phyloP scores from a whole-genome alignment of 2,329 filamentous ascomycete species.

The Microdochium bolleyi region DNA sequence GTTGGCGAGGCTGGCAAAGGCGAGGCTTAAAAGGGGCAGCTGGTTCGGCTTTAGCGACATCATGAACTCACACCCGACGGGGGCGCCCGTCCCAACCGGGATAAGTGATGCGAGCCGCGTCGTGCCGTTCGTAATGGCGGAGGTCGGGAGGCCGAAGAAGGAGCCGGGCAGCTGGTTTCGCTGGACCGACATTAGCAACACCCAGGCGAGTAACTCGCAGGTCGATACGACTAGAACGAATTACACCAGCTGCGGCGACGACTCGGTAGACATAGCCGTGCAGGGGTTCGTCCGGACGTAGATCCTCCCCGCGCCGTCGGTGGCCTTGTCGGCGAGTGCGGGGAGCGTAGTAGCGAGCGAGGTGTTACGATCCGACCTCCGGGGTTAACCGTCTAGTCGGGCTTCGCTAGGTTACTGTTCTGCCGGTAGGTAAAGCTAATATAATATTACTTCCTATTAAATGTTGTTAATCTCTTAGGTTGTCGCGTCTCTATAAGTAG shows the following conservation, averaged over 20 bases:
- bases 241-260: not conserved
- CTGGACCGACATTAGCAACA: not conserved
- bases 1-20: not conserved
- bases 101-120: not conserved
- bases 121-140: not conserved
- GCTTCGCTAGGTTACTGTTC: too few relatives aligned
- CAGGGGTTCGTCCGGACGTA: not conserved
- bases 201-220: not conserved
- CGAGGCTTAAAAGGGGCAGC: not conserved
- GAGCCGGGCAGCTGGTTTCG: not conserved
- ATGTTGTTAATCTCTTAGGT: too few relatives aligned
- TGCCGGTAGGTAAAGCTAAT: too few relatives aligned
- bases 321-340: not conserved
- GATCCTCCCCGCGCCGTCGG: not conserved
- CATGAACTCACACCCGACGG: not conserved
- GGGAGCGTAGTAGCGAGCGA: not conserved
- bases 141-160: not conserved
- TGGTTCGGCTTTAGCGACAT: not conserved
- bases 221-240: not conserved
- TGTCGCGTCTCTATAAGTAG: too few relatives aligned
- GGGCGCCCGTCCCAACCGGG: not conserved
- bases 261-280: not conserved
- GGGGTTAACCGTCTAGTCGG: too few relatives aligned
- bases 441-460: too few relatives aligned
- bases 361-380: too few relatives aligned